Base-by-base conservation (phyloP, 371 early-diverging fungal species). In the Mucor plumbeus region DNA sequence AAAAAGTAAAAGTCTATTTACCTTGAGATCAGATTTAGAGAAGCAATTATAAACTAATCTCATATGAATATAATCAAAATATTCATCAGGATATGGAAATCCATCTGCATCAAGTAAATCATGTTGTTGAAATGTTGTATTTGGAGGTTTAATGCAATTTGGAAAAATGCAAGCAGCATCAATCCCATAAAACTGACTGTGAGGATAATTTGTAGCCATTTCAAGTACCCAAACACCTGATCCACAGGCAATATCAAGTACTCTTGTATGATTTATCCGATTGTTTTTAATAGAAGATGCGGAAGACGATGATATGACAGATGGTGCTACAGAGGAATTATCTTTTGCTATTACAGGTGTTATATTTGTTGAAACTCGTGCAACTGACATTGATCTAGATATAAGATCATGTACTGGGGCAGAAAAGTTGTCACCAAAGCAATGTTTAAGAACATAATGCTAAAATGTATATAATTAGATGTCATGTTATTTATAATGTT, bases 1-100 rank as follows among this genome's bases (percentile, higher is more conserved):
- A n/a, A n/a, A 35, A n/a, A 11, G 19, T 19, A 68, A 66, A 17
- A 6, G 34, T 21, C 26, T 26, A 75, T 67, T 60, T 78, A 79
- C 82, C 66, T 68, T 67, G 44, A 78, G 62, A 36, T 79, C 76
- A 4, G 56, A 33, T 48, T 61, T 14, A 1, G 77, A 74, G 43
- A 79, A 83, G 21, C 80, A 76, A 35, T 69, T 68, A 44, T 77
- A 80, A 4, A 79, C 77, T 44, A 79, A 59, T 47, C 82, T 74
- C 77, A 86, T 78, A 64, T 87, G 85, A 47, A 87, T 73, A 66
- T 79, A 87, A 54, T 87, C 87, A 72, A 89, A 87, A 44, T 69
- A 63, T 50, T 76, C 76, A 60, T 85, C 85, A 0, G 80, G 77
- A 65, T 76, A 88, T 9, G 84, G 86, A 15, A 88, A 69, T 0